phyloP scores from a whole-genome alignment of 1,284 basidiomycete species.

The Macrocystidia cucumis region DNA sequence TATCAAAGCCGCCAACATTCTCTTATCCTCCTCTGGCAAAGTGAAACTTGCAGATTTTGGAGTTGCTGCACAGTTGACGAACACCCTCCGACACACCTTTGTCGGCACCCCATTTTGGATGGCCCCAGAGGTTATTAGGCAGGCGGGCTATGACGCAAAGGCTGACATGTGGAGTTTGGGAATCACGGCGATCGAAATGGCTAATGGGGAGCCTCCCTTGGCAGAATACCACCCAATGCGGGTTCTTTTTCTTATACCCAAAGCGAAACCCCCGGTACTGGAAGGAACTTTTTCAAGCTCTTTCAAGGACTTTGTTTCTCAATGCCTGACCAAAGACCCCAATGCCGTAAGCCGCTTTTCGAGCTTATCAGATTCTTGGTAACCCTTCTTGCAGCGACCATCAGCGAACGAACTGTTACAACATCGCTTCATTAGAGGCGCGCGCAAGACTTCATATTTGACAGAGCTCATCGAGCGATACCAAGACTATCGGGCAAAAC shows the following conservation, averaged over 20 bases:
- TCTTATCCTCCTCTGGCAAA: conserved; percentile 84
- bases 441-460: conserved; percentile 75
- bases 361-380: conserved; percentile 6
- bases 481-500: conserved; percentile 58
- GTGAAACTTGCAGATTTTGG: conserved; percentile 98
- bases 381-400: conserved; percentile 55
- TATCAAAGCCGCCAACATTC: conserved; percentile 97
- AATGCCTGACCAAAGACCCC: conserved; percentile 93
- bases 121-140: conserved; percentile 96
- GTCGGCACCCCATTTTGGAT: conserved; percentile 98
- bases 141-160: conserved; percentile 93
- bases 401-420: conserved; percentile 87
- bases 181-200: conserved; percentile 95
- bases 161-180: conserved; percentile 98
- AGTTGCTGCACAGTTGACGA: conserved; percentile 88
- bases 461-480: conserved; percentile 83
- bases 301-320: conserved; percentile 90
- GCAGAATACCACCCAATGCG: conserved; percentile 96
- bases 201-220: conserved; percentile 89
- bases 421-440: conserved; percentile 86
- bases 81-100: conserved; percentile 86
- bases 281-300: conserved; percentile 79
- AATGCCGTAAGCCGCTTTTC: conserved; percentile 43
- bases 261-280: conserved; percentile 87
- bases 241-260: conserved; percentile 93